A percentile compares a stretch with the other conserved stretches of the same genome.
These are phyloP conservation scores for Aspergillus ochraceoroseus DNA, from an alignment of 2,329 filamentous ascomycete species.

Conservation along the genomic window DNA sequence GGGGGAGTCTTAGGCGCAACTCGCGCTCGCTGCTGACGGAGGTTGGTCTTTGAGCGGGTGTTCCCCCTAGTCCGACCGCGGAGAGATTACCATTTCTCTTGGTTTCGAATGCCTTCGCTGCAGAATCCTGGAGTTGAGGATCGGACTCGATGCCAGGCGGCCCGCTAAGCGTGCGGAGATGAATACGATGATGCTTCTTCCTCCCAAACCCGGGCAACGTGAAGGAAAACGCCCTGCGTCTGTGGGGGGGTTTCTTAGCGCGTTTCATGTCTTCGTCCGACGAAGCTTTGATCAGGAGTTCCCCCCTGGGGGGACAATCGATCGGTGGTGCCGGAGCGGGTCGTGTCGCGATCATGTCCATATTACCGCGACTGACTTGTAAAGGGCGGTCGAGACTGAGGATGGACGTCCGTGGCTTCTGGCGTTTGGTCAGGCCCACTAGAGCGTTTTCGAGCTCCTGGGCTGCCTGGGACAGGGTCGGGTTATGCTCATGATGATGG, in stretches of 20 bases:
- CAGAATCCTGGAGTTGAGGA: no score
- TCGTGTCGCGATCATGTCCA: constrained; percentile 33
- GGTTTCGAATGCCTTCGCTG: no score
- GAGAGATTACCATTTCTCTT: no score
- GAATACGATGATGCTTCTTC: constrained; percentile 14
- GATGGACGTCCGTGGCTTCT: constrained; percentile 15
- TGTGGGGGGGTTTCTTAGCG: constrained; percentile 16
- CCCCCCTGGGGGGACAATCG: constrained; percentile 17
- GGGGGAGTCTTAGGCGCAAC: constrained; percentile 23
- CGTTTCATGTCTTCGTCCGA: constrained; percentile 13
- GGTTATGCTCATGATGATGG: constrained; percentile 16
- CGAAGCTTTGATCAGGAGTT: constrained; percentile 10
- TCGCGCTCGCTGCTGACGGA: constrained; percentile 24
- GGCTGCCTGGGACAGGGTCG: constrained; percentile 33
- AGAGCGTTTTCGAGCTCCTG: constrained; percentile 36
- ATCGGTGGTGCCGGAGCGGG: constrained; percentile 30
- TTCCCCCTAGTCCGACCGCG: constrained; percentile 3
- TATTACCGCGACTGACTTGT: constrained; percentile 34
- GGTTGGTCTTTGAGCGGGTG: constrained; percentile 16
- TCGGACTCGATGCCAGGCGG: constrained; percentile 16
- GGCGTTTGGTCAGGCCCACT: constrained; percentile 21
- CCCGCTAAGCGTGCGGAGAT: constrained; percentile 21
- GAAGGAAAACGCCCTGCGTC: constrained; percentile 21
- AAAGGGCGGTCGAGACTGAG: constrained; percentile 27
- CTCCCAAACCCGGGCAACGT: constrained; percentile 18